Evolutionary conservation across 257 asterid species (phyloP), one percentile per base, ranked within the genome.

Genomic region (Primulina tabacum): DNA sequence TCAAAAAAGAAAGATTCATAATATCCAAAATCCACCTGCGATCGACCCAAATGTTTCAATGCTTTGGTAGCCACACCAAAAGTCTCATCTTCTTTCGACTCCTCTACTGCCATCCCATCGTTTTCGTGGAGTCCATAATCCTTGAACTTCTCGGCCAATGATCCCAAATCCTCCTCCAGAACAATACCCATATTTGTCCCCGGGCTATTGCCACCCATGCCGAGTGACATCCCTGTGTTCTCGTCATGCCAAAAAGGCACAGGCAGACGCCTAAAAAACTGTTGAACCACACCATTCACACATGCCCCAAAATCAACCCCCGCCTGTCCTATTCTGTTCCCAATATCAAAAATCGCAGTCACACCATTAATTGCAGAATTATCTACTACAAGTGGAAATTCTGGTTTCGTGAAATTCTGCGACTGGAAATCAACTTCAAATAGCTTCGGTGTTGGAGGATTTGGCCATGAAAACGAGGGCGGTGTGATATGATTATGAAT

Each of bases 251-350:
- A 74, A 76, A 91, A 94, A 2, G 96, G 96, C 59, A 83, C 67
- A 0, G 99, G 96, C 67, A 93, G 74, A 79, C 82, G 79, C 80
- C 95, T 83, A 63, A 86, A 72, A 60, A 89, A 71, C 63, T 89
- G 97, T 69, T 93, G 88, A 71, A 86, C 97, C 81, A 89, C 65
- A 59, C 99, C 96, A 76, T 85, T 88, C 71, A 93, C 70, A 61
- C 85, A 70, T 35, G 89, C 90, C 62, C 99, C 97, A 43, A 94
- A 79, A 73, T 88, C 96, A 57, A 79, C 90, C 75, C 97, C 97
- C 18, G 87, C 97, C 77, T 88, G 97, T 18, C 99, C 97, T 67
- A 94, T 84, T 76, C 74, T 87, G 81, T 82, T 85, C 84, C 99
- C 99, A 56, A 94, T 89, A 66, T 90, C 99, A 53, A 93, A 82